Conservation (phyloP, 108 stramenopile species). For the Cyclostephanos invisitatus region DNA sequence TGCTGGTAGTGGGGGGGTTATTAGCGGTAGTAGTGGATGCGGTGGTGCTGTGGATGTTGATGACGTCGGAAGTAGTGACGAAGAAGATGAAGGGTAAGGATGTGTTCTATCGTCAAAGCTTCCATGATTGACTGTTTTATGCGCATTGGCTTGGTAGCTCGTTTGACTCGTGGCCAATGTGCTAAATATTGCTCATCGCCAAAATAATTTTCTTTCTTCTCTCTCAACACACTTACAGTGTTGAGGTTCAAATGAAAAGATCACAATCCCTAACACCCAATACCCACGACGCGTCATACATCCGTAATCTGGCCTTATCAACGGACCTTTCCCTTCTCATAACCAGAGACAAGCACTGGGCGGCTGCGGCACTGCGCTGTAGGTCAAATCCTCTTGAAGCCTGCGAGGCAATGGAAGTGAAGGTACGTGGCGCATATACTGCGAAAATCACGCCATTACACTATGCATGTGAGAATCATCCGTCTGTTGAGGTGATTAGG, state of each 20-base stretch:
- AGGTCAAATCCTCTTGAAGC: constrained; percentile 64
- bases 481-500: constrained; percentile 65
- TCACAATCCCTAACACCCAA: neutral
- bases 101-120: neutral
- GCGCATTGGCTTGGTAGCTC: too few species aligned
- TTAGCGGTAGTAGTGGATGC: constrained; percentile 3
- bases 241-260: constrained; percentile 33
- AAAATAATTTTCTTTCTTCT: neutral
- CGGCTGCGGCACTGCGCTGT: constrained; percentile 58
- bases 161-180: neutral
- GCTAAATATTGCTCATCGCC: neutral
- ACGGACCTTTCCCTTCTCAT: constrained; percentile 66
- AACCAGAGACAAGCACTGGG: constrained; percentile 64
- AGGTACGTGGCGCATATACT: constrained; percentile 77
- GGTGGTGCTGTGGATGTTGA: constrained; percentile 50
- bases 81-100: constrained; percentile 45
- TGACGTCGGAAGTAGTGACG: constrained; percentile 49
- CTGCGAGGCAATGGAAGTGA: constrained; percentile 53
- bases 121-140: neutral
- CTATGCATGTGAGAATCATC: constrained; percentile 77
- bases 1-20: constrained; percentile 1
- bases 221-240: constrained; percentile 7
- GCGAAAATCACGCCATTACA: constrained; percentile 74
- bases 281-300: constrained; percentile 13
- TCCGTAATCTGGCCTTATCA: constrained; percentile 30